phyloP scores from a whole-genome alignment of 441 rosid species.

The Populus hybrid region DNA sequence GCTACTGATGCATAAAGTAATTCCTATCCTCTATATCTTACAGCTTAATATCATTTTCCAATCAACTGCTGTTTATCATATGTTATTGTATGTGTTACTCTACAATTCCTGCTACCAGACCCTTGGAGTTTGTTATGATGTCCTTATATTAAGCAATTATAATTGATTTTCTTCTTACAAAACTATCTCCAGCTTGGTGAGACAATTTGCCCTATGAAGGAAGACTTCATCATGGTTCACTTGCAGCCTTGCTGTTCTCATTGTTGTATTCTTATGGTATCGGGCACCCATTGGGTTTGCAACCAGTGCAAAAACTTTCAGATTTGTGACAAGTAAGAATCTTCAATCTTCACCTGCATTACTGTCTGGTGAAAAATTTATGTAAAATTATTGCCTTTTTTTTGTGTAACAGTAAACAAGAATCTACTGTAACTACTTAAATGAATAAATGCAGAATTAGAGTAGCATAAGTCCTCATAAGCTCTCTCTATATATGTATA shows the following conservation, averaged over 20 bases:
- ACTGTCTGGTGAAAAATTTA: background rate
- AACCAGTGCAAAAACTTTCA: conserved; percentile 90
- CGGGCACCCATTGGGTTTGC: conserved; percentile 94
- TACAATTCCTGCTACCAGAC: background rate
- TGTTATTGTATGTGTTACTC: background rate
- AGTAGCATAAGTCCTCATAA: background rate
- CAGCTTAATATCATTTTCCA: background rate
- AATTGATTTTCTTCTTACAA: background rate
- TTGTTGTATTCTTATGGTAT: conserved; percentile 88
- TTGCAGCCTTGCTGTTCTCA: conserved; percentile 88
- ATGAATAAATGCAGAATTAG: background rate
- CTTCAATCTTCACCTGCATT: conserved; percentile 13
- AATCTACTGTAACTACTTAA: background rate
- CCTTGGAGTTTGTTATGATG: background rate
- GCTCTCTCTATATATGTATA: background rate
- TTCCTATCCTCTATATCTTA: conserved; percentile 20
- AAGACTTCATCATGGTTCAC: conserved; percentile 98
- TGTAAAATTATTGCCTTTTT: background rate
- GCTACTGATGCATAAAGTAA: conserved; percentile 93
- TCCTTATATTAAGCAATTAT: background rate
- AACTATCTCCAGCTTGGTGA: conserved; percentile 78
- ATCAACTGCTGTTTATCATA: background rate
- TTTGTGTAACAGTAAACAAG: background rate
- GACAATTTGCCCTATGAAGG: conserved; percentile 98
- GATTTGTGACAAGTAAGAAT: conserved; percentile 87